Evolutionary conservation across 1,284 basidiomycete species (phyloP), one percentile per base, ranked within the genome.

Genomic region (Chondrostereum purpureum): DNA sequence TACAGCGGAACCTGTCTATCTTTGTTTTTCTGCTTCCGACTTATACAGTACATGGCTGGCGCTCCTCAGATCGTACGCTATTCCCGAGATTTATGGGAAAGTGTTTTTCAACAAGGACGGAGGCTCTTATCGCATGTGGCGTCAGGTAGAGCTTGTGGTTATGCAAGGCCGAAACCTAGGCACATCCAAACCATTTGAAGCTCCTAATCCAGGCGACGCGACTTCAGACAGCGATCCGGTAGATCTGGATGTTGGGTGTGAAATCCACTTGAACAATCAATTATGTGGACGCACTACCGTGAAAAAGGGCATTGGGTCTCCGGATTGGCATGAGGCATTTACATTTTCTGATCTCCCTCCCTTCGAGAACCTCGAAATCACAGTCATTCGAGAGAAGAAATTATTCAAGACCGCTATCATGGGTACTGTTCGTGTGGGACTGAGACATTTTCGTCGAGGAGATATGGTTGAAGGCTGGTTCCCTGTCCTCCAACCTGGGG

Each of bases 111-210:
- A 75, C n/a, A 54, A 64, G 35, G 82, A 84, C 50, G 84, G 83
- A 34, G 86, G 86, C 4, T 74, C 83, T 14, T 90, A 88, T 59
- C 79, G 87, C 44, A 85, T 90, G 76, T 90, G 87, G 86, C 73
- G 88, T 44, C 83, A 88, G 58, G 74, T 89, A 23, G 79, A 87
- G 51, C 66, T 89, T 12, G 73, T 72, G 19, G 69, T 88, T 42
- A 68, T 81, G 24, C 80, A 85, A 63, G 86, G 77, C 19, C 79
- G 85, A 39, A 80, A 80, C 55, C 66, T 89, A 34, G 83, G 80
- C 37, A 69, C 64, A 51, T 60, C 65, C 38, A 71, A 62, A 45
- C 57, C 62, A 10, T 57, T 63, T 24, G 58, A 61, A 10, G 35
- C 43, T 18, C 48, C 38, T 19, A 45, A 48, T 10, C 10, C 48